Base-by-base conservation (phyloP, 116 monocot species). In the Dioscorea cayenensis region DNA sequence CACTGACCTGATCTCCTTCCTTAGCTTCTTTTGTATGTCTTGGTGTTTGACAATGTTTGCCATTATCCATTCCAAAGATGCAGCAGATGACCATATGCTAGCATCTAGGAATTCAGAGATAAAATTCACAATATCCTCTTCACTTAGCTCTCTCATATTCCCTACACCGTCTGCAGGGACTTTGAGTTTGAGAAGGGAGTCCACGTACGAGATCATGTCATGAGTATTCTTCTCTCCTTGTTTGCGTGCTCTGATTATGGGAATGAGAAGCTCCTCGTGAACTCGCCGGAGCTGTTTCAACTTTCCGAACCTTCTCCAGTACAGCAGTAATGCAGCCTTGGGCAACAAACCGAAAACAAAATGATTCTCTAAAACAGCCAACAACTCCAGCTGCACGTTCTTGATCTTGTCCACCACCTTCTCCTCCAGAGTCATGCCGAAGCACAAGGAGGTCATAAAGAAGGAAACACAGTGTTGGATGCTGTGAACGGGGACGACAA, bases 51-150 rank as follows among this genome's bases (percentile, higher is more conserved):
- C 72, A 18, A 79, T 55, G 76, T 73, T 72, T 11, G 84, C 79
- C 79, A 79, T 83, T 28, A 63, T 72, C 83, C 79, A 79, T 68
- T 83, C 65, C 55, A 79, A 11, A 16, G 78, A 63, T 1, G 49
- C 65, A 12, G 79, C 2, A 4, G 79, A 76, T 3, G 76, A 79
- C 55, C 79, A 72, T 0, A 68, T 59, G 17, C 79, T 76, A 36
- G 50, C 72, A 65, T 37, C 69, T 8, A 83, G 32, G 73, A 83
- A 77, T 76, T 84, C 84, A 9, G 69, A 77, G 76, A 50, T 70
- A 17, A 85, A 71, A 25, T 36, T 65, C 11, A 77, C 68, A 13
- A 75, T 64, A 69, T 84, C 84, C 2, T 71, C 66, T 6, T 84
- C 81, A 4, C 7, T 69, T 2, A 80, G 68, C 60, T 67, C 66